Percentiles rank a stretch among this genome's conserved stretches.
Conservation (phyloP, 352 stramenopile species). For the Blastocystis sp. region DNA sequence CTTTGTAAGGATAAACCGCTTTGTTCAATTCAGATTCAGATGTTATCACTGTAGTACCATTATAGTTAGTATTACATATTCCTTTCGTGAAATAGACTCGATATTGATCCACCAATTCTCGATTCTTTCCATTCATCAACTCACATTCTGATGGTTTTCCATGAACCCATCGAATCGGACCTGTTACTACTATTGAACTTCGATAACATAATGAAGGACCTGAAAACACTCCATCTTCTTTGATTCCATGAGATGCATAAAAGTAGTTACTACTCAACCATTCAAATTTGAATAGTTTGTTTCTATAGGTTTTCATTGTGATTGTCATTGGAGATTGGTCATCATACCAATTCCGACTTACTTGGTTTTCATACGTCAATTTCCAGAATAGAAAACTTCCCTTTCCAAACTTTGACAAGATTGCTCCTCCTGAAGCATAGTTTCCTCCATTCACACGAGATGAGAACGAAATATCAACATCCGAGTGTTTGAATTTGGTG, state of each 20-base stretch:
- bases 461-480: background rate
- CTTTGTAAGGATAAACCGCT: background rate
- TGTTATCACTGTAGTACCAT: background rate
- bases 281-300: background rate
- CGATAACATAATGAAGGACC: background rate
- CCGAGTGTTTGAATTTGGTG: background rate
- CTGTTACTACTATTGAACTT: background rate
- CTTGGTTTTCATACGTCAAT: background rate
- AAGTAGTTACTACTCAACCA: background rate
- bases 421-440: background rate
- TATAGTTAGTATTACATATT: background rate
- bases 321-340: background rate
- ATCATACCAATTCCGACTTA: background rate
- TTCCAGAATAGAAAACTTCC: background rate
- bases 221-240: background rate
- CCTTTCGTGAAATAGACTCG: background rate
- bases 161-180: background rate
- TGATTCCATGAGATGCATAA: background rate
- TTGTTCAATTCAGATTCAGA: background rate
- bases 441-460: background rate
- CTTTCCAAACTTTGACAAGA: background rate
- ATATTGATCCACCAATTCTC: background rate
- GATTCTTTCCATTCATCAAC: background rate
- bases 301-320: background rate
- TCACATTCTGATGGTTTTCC: background rate